These are phyloP conservation scores for Aureobasidium musti DNA, from an alignment of 2,329 filamentous ascomycete genomes.

Conservation along the genomic window DNA sequence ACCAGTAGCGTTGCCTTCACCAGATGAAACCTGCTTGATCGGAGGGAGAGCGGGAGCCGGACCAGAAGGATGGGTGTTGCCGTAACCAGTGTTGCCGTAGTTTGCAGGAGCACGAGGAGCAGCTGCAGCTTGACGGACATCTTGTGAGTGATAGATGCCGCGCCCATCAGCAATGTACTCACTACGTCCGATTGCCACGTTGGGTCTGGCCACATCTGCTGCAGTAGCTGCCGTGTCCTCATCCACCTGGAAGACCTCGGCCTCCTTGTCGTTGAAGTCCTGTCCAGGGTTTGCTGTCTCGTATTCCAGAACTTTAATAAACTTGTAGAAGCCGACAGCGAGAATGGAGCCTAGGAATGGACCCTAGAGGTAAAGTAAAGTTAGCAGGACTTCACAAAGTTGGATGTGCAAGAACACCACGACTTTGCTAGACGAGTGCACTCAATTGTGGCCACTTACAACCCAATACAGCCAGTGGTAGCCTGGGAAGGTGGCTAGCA, in stretches of 20 bases:
- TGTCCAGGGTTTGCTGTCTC: constrained; percentile 54
- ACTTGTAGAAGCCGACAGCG: constrained; percentile 52
- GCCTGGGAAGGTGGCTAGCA: constrained; percentile 37
- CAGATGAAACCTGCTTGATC: not conserved
- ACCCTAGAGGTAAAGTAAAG: too few species aligned
- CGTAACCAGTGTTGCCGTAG: constrained; percentile 25
- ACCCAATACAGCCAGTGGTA: constrained; percentile 29
- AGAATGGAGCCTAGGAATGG: constrained; percentile 47
- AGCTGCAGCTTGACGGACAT: constrained; percentile 33
- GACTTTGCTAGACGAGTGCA: too few species aligned
- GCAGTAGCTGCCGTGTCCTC: constrained; percentile 43
- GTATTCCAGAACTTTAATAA: constrained; percentile 54
- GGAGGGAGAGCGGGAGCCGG: constrained; percentile 10
- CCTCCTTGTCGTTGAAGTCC: constrained; percentile 50
- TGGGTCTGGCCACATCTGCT: constrained; percentile 37
- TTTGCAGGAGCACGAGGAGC: constrained; percentile 30
- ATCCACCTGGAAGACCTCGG: constrained; percentile 42
- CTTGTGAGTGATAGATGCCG: constrained; percentile 31
- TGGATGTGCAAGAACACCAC: too few species aligned
- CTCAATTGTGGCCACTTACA: too few species aligned
- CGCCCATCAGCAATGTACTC: constrained; percentile 31
- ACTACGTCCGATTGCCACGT: constrained; percentile 34
- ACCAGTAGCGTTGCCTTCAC: constrained; percentile 1
- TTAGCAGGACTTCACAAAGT: too few species aligned
- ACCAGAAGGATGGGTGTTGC: constrained; percentile 13